phyloP scores from a whole-genome alignment of 352 stramenopile species.

The Phytophthora podocarpi region DNA sequence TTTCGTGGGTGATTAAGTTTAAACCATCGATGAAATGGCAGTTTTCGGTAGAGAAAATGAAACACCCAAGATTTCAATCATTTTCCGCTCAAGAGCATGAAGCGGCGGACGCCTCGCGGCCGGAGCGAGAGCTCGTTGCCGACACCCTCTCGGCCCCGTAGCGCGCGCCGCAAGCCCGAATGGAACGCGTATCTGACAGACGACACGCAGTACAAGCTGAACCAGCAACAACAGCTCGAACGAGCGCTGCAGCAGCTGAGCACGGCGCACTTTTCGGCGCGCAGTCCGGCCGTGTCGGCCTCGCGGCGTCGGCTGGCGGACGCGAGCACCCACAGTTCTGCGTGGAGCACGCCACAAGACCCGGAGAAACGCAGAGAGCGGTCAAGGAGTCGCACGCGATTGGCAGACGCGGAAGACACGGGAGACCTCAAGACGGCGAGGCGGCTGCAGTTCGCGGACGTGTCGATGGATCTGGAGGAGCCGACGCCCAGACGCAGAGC shows the following conservation, averaged over 20 bases:
- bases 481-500: conserved; percentile 3
- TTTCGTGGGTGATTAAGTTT: no score
- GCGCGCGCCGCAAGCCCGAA: conserved; percentile 32
- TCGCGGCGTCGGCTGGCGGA: conserved; percentile 3
- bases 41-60: no score
- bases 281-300: conserved; percentile 25
- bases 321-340: conserved; percentile 10
- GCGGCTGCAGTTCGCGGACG: conserved; percentile 27
- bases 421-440: conserved; percentile 25
- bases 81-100: conserved; percentile 15
- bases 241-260: conserved; percentile 48
- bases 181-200: conserved; percentile 69
- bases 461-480: conserved; percentile 29
- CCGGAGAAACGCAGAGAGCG: not conserved
- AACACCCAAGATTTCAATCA: no score
- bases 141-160: not conserved
- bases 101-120: conserved; percentile 19
- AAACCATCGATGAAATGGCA: no score
- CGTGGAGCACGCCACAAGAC: conserved; percentile 19
- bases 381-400: conserved; percentile 1
- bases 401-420: conserved; percentile 15
- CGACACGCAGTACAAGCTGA: conserved; percentile 48
- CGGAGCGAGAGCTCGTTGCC: conserved; percentile 7
- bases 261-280: conserved; percentile 40
- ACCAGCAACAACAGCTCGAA: conserved; percentile 50